Evolutionary conservation across 805 yeast species (phyloP).

Genomic region (Brettanomyces nanus): DNA sequence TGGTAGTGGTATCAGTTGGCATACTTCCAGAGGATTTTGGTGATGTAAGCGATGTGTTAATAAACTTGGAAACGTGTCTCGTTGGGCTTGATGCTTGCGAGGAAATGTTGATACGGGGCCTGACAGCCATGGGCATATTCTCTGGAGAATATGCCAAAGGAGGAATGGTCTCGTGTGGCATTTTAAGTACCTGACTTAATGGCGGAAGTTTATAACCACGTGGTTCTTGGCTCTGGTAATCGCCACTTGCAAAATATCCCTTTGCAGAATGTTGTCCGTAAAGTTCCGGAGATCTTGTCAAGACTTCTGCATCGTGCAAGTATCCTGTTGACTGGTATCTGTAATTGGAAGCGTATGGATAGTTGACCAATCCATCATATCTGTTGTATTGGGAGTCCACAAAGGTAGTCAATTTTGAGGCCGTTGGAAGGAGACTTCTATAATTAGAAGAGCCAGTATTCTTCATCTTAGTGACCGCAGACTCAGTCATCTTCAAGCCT

Average conservation of each 20-base stretch:
- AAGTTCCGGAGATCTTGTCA: conserved; percentile 40
- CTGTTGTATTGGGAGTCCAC: conserved; percentile 18
- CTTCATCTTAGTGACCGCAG: neutral
- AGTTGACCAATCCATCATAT: conserved; percentile 28
- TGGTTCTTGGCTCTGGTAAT: conserved; percentile 8
- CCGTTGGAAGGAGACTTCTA: conserved; percentile 7
- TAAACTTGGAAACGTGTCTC: conserved; percentile 2
- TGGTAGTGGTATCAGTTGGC: neutral
- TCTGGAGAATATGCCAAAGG: conserved; percentile 6
- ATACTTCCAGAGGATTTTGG: neutral
- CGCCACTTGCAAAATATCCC: conserved; percentile 17
- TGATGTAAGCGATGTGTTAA: conserved; percentile 2
- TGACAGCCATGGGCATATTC: neutral
- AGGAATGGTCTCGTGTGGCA: conserved; percentile 5
- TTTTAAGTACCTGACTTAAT: conserved; percentile 8
- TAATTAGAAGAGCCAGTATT: conserved; percentile 2
- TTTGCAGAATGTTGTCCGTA: conserved; percentile 23
- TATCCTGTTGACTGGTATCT: conserved; percentile 42
- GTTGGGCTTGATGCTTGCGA: neutral
- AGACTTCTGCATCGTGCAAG: conserved; percentile 38
- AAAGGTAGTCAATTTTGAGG: conserved; percentile 16
- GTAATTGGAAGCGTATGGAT: conserved; percentile 47
- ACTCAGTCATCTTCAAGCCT: conserved; percentile 7
- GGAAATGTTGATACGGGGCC: neutral
- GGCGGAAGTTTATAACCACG: conserved; percentile 18